phyloP scores from a whole-genome alignment of 768 basidiomycete species.

The Boletus speciosus region DNA sequence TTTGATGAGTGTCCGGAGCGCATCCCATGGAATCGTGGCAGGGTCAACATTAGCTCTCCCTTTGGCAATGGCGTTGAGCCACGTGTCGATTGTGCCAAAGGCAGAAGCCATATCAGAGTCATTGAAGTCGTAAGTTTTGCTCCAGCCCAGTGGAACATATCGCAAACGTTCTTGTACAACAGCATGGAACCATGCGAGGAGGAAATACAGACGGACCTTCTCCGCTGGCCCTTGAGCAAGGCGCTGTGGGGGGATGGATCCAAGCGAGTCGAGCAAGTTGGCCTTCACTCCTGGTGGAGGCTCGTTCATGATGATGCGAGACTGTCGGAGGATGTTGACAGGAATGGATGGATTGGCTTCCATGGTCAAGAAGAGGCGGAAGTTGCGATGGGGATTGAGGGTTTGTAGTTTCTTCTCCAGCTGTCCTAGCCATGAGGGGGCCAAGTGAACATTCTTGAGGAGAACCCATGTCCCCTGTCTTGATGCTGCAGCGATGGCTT shows the following conservation, averaged over 20 bases:
- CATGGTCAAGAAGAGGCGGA: conserved; percentile 98
- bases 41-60: conserved; percentile 93
- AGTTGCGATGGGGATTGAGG: conserved; percentile 81
- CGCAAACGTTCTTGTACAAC: conserved; percentile 95
- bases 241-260: conserved; percentile 65
- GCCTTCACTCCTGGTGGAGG: conserved; percentile 97
- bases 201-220: conserved; percentile 90
- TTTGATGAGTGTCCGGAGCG: conserved; percentile 89
- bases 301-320: conserved; percentile 97
- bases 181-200: conserved; percentile 99
- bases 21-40: conserved; percentile 89
- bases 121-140: conserved; percentile 96
- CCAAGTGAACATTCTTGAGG: conserved; percentile 95
- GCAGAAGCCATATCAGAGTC: conserved; percentile 97
- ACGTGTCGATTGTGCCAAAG: conserved; percentile 86
- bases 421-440: conserved; percentile 92
- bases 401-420: conserved; percentile 96
- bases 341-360: conserved; percentile 94
- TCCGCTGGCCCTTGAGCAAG: conserved; percentile 86
- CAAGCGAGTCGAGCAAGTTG: conserved; percentile 87
- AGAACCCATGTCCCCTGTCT: conserved; percentile 95
- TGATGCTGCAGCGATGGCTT: conserved; percentile 89
- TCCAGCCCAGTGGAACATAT: conserved; percentile 96
- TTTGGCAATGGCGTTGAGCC: conserved; percentile 77
- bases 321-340: conserved; percentile 94